Conservation (phyloP, 1,284 basidiomycete genomes). For the Trichosporon sp. region DNA sequence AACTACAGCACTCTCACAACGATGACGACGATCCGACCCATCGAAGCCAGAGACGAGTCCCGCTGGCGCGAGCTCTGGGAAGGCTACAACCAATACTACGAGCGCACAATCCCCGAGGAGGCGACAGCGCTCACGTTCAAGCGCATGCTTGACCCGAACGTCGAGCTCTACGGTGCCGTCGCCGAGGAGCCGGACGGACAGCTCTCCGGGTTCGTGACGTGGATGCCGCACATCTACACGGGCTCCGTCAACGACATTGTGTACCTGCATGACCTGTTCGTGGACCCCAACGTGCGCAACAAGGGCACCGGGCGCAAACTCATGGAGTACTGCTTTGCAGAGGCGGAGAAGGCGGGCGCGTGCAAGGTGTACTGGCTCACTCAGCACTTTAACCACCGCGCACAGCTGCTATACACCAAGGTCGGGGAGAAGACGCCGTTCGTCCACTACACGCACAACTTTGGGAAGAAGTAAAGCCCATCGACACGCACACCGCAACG, state of each 20-base stretch:
- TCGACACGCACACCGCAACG: too few species aligned
- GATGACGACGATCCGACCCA: conserved; percentile 25
- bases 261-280: conserved; percentile 34
- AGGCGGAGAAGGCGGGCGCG: conserved; percentile 22
- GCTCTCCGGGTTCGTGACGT: conserved; percentile 33
- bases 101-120: conserved; percentile 28
- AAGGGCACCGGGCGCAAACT: conserved; percentile 28
- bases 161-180: conserved; percentile 30
- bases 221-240: conserved; percentile 31
- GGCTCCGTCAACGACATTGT: conserved; percentile 25
- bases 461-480: not conserved
- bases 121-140: conserved; percentile 24
- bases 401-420: conserved; percentile 35
- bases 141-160: conserved; percentile 31
- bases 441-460: conserved; percentile 27
- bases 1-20: too few species aligned
- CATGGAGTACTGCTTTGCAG: conserved; percentile 29
- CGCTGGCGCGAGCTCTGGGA: conserved; percentile 28
- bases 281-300: conserved; percentile 29
- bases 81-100: conserved; percentile 35
- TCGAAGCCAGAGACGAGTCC: conserved; percentile 26
- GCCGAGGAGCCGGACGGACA: conserved; percentile 24
- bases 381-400: conserved; percentile 36
- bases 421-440: conserved; percentile 31
- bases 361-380: conserved; percentile 33